Evolutionary conservation across 371 early-diverging fungal species (phyloP).

Genomic region (Mucor lusitanicus): DNA sequence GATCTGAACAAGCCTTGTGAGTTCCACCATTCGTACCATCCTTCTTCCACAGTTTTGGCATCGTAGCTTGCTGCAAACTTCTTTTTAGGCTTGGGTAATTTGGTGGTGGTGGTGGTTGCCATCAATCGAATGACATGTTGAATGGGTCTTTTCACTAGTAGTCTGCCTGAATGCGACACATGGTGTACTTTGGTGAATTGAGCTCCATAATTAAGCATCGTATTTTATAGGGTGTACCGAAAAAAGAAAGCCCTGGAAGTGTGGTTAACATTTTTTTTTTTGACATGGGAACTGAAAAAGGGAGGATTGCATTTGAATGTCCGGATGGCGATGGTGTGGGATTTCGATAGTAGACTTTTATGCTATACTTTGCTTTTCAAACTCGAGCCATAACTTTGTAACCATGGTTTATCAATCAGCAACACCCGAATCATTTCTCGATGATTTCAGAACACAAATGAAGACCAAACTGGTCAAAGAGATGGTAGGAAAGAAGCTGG

Average conservation of each 20-base stretch:
- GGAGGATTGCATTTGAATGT: not conserved
- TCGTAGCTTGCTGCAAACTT: slow-evolving; percentile 30
- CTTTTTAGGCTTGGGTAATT: slow-evolving; percentile 27
- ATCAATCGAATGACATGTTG: not conserved
- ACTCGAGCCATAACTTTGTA: no score
- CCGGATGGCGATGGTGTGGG: not conserved
- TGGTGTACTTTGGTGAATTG: not conserved
- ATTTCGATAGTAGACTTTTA: not conserved
- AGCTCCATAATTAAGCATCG: not conserved
- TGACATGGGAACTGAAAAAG: not conserved
- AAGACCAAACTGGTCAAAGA: slow-evolving; percentile 20
- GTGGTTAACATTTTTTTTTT: not conserved
- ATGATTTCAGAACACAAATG: slow-evolving; percentile 15
- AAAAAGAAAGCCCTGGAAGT: not conserved
- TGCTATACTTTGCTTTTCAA: not conserved
- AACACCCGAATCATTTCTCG: slow-evolving; percentile 19
- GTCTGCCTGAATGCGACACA: not conserved
- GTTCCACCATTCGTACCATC: slow-evolving; percentile 78
- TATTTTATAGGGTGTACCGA: not conserved
- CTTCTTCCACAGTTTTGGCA: slow-evolving; percentile 57
- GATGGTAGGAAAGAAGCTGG: slow-evolving; percentile 36
- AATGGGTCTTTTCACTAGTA: not conserved
- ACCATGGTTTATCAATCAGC: slow-evolving; percentile 14
- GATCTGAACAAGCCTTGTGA: slow-evolving; percentile 49
- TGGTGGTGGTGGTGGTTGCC: not conserved